phyloP scores from a whole-genome alignment of 371 early-diverging fungal species.

The Mucor racemosus region DNA sequence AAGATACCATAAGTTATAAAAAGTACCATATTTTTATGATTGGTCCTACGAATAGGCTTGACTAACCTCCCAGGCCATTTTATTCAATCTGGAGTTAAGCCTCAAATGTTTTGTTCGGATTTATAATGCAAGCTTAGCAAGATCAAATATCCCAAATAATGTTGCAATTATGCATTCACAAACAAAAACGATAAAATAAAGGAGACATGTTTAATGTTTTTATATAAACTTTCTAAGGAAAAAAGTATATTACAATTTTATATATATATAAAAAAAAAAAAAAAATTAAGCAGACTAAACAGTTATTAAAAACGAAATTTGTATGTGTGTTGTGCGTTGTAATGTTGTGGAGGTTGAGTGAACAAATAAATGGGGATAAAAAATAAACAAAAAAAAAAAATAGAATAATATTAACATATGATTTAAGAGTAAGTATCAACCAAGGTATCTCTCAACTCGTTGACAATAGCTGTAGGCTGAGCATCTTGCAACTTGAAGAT shows the following conservation, averaged over 20 bases:
- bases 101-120: no score
- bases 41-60: no score
- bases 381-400: background rate
- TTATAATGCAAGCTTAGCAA: no score
- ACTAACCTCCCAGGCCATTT: no score
- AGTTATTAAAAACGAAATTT: constrained; percentile 1
- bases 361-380: background rate
- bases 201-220: no score
- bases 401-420: constrained; percentile 8
- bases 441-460: constrained; percentile 91
- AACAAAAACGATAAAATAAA: no score
- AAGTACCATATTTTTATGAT: no score
- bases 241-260: constrained; percentile 9
- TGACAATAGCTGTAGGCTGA: constrained; percentile 89
- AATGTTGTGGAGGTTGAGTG: constrained; percentile 2
- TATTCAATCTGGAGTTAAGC: no score
- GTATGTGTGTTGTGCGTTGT: background rate
- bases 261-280: background rate
- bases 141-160: no score
- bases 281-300: constrained; percentile 3
- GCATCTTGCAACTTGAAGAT: constrained; percentile 97
- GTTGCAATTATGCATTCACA: no score
- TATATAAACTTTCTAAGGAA: background rate
- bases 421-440: constrained; percentile 87
- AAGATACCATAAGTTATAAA: no score